phyloP scores from a whole-genome alignment of 176 grass and related monocot genomes.

The Juncus effusus region DNA sequence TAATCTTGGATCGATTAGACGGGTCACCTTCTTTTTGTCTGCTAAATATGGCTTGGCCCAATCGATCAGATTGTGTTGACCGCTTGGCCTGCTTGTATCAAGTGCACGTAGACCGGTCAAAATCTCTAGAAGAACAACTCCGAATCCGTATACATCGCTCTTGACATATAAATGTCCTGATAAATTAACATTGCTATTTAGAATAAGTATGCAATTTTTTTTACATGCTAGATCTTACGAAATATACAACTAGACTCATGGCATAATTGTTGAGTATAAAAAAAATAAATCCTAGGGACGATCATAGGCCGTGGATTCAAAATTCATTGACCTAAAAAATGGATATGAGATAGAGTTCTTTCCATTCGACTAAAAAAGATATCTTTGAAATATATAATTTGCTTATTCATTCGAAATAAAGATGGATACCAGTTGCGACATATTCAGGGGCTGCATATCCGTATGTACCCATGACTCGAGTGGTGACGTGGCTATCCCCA shows the following conservation, averaged over 20 bases:
- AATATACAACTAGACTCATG: too few relatives aligned
- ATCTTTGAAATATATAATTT: too few relatives aligned
- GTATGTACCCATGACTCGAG: slow-evolving; percentile 29
- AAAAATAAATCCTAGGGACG: too few relatives aligned
- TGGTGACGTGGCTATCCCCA: slow-evolving; percentile 35
- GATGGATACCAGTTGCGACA: slow-evolving; percentile 35
- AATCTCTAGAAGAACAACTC: slow-evolving; percentile 74
- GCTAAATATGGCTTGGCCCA: slow-evolving; percentile 54
- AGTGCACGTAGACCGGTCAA: slow-evolving; percentile 60
- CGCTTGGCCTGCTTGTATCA: slow-evolving; percentile 43
- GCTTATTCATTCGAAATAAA: too few relatives aligned
- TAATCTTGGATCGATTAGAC: slow-evolving; percentile 67
- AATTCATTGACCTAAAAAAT: too few relatives aligned
- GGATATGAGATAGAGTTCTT: too few relatives aligned
- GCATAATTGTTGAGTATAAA: too few relatives aligned
- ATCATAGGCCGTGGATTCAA: too few relatives aligned
- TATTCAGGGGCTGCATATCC: slow-evolving; percentile 50
- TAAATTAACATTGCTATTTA: neutral
- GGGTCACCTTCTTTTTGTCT: slow-evolving; percentile 43
- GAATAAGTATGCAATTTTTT: too few relatives aligned
- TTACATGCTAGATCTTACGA: too few relatives aligned
- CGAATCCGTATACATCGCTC: slow-evolving; percentile 79
- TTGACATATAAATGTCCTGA: slow-evolving; percentile 76
- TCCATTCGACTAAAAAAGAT: too few relatives aligned
- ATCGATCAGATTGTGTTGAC: slow-evolving; percentile 57